These are phyloP conservation scores for Beta corolliflora DNA, from an alignment of 179 eudicot species.

Conservation along the genomic window DNA sequence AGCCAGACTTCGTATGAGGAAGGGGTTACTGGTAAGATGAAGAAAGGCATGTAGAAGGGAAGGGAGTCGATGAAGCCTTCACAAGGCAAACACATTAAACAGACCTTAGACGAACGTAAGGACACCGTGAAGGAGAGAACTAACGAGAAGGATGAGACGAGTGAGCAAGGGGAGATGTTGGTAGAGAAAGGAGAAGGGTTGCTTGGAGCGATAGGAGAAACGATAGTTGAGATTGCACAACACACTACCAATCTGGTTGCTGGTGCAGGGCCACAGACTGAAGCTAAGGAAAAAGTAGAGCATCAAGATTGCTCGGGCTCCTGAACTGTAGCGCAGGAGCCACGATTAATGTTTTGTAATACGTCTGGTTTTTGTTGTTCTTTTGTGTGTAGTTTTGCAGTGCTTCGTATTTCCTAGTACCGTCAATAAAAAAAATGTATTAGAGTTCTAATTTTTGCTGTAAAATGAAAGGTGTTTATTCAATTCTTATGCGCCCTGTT, in stretches of 20 bases:
- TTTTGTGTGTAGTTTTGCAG: background rate
- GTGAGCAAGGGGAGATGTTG: constrained; percentile 1
- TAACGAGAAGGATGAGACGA: background rate
- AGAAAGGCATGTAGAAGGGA: constrained; percentile 22
- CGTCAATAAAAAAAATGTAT: background rate
- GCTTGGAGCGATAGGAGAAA: constrained; percentile 66
- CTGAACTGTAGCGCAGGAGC: background rate
- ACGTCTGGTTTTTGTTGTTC: background rate
- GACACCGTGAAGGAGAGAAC: constrained; percentile 19
- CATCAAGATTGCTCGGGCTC: background rate
- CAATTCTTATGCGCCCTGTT: no score
- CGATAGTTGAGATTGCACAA: constrained; percentile 69
- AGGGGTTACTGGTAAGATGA: constrained; percentile 15
- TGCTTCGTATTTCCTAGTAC: background rate
- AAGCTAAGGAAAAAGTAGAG: constrained; percentile 3
- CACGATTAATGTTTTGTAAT: background rate
- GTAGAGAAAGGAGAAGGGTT: constrained; percentile 40
- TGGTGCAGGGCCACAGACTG: constrained; percentile 33
- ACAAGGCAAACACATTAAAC: background rate
- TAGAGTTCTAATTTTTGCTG: background rate
- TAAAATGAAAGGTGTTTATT: background rate
- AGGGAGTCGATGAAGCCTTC: background rate
- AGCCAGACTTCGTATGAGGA: background rate
- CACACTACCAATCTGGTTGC: constrained; percentile 51
- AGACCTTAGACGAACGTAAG: constrained; percentile 3